phyloP scores from a whole-genome alignment of 208 protist genomes.

The Crithidia expoeki region DNA sequence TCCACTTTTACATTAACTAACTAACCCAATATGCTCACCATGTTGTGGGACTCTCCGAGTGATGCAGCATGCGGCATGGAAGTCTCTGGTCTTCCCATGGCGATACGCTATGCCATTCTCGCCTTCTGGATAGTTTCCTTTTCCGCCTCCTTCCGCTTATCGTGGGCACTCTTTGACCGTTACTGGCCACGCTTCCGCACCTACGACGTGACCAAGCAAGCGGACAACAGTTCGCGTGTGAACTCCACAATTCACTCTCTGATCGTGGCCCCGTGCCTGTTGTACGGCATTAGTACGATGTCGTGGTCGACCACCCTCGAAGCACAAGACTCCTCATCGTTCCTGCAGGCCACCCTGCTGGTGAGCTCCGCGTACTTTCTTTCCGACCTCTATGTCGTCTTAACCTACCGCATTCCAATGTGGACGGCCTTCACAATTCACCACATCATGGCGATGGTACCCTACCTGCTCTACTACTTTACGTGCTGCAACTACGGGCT shows the following conservation, averaged over 20 bases:
- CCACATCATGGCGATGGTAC: slow-evolving; percentile 46
- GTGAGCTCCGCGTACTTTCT: slow-evolving; percentile 58
- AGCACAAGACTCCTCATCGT: slow-evolving; percentile 32
- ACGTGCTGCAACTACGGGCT: slow-evolving; percentile 39
- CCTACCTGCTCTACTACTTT: slow-evolving; percentile 60
- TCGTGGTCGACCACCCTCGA: slow-evolving; percentile 44
- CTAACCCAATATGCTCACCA: not conserved
- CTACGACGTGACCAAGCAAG: slow-evolving; percentile 23
- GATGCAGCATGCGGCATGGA: not conserved
- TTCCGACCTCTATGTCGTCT: slow-evolving; percentile 36
- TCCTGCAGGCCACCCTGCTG: slow-evolving; percentile 37
- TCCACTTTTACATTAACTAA: not conserved
- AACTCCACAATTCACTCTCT: slow-evolving; percentile 47
- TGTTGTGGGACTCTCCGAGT: not conserved
- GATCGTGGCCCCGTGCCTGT: slow-evolving; percentile 41
- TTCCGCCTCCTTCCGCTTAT: slow-evolving; percentile 24
- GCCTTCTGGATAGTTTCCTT: slow-evolving; percentile 39
- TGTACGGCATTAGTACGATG: slow-evolving; percentile 41
- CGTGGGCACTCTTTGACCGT: slow-evolving; percentile 33
- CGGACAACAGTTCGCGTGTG: slow-evolving; percentile 48
- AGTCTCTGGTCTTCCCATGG: not conserved
- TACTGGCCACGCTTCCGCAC: slow-evolving; percentile 41
- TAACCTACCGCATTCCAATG: slow-evolving; percentile 37
- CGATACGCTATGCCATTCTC: slow-evolving; percentile 14
- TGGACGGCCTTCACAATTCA: slow-evolving; percentile 47